Percentiles rank a stretch among this genome's conserved stretches.
Evolutionary conservation across 1,284 basidiomycete genomes (phyloP).

Genomic region (Leccinum pallidistipes): DNA sequence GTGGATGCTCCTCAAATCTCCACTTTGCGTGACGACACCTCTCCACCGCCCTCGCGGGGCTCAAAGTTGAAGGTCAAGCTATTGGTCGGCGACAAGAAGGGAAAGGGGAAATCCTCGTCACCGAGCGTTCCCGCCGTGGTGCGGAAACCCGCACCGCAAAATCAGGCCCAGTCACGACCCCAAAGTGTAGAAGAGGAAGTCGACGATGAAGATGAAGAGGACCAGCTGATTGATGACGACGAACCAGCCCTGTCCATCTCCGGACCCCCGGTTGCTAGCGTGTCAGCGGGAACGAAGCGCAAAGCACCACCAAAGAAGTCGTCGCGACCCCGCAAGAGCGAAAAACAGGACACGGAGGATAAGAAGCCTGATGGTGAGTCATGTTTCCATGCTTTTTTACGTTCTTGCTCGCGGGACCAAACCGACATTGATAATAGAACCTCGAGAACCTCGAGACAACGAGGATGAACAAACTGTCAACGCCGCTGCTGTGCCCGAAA

Average conservation of each 20-base stretch:
- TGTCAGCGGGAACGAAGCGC: constrained; percentile 40
- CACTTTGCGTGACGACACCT: constrained; percentile 66
- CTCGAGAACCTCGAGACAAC: constrained; percentile 28
- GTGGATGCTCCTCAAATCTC: constrained; percentile 66
- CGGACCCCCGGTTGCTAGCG: constrained; percentile 30
- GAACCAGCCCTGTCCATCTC: constrained; percentile 34
- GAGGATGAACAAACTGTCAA: constrained; percentile 27
- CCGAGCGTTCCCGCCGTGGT: constrained; percentile 29
- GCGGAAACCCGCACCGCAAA: constrained; percentile 26
- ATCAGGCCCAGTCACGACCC: constrained; percentile 22
- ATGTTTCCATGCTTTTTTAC: constrained; percentile 18
- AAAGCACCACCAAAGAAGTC: constrained; percentile 47
- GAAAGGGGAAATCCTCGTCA: constrained; percentile 32
- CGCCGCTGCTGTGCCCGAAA: constrained; percentile 22
- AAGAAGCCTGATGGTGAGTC: constrained; percentile 34
- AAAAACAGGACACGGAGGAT: constrained; percentile 37
- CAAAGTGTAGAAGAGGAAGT: constrained; percentile 41
- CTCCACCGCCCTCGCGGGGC: constrained; percentile 55
- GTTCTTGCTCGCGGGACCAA: constrained; percentile 10
- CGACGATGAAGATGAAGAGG: constrained; percentile 72
- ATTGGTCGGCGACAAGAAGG: constrained; percentile 48
- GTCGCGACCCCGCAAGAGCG: constrained; percentile 50
- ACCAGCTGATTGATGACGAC: constrained; percentile 74
- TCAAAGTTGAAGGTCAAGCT: constrained; percentile 53
- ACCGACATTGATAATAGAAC: constrained; percentile 32